Evolutionary conservation across 106 monocot genomes (phyloP).

Genomic region (Dendrobium catenatum): DNA sequence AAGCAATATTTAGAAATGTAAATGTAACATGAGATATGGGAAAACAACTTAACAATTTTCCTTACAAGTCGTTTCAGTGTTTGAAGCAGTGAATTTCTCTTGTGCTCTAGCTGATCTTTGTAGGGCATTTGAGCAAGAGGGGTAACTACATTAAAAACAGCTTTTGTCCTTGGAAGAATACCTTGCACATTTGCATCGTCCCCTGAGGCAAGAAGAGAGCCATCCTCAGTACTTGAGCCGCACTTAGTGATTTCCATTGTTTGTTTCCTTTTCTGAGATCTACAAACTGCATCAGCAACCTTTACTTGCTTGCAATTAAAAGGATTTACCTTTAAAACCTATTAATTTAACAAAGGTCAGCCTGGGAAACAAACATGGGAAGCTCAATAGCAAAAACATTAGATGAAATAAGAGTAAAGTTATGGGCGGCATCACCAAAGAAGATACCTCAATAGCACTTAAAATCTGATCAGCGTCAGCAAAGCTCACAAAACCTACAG

Average conservation of each 20-base stretch:
- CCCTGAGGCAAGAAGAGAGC: conserved; percentile 6
- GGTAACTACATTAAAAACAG: conserved; percentile 62
- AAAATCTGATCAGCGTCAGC: conserved; percentile 42
- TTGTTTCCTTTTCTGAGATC: conserved; percentile 37
- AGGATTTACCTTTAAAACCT: conserved; percentile 56
- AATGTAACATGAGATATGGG: neutral
- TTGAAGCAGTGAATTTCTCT: conserved; percentile 58
- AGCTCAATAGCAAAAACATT: neutral
- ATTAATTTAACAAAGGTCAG: conserved; percentile 4
- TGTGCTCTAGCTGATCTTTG: conserved; percentile 77
- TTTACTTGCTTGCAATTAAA: conserved; percentile 59
- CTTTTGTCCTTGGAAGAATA: conserved; percentile 31
- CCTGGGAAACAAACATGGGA: conserved; percentile 1
- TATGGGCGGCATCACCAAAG: neutral
- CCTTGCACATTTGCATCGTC: conserved; percentile 18
- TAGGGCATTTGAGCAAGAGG: conserved; percentile 84
- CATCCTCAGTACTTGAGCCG: conserved; percentile 8
- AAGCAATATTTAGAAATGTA: neutral
- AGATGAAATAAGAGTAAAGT: neutral
- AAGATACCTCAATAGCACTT: conserved; percentile 51
- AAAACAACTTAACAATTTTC: neutral
- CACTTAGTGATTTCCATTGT: conserved; percentile 5
- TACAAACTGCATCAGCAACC: conserved; percentile 54
- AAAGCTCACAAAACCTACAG: conserved; percentile 79
- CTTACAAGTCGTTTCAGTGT: conserved; percentile 80